Percentiles rank a stretch among this genome's conserved stretches.
Evolutionary conservation across 768 basidiomycete species (phyloP).

Genomic region (Phylloporus sp.): DNA sequence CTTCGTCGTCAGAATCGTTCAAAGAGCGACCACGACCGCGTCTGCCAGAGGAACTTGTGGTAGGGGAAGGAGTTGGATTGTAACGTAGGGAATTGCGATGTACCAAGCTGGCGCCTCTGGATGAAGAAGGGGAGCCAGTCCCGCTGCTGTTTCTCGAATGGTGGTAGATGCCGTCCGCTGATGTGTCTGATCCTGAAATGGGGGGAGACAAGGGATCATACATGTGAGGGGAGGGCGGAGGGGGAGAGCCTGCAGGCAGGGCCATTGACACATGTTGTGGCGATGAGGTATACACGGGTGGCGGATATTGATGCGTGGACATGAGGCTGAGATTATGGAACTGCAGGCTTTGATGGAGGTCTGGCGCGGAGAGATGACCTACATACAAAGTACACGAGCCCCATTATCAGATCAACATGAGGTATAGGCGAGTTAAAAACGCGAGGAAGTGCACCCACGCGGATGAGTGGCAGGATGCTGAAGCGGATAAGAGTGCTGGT

Average conservation of each 20-base stretch:
- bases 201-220: conserved; percentile 84
- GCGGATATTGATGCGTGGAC: conserved; percentile 61
- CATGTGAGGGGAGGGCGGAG: conserved; percentile 73
- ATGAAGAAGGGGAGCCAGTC: conserved; percentile 75
- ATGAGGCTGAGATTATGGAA: conserved; percentile 64
- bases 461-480: conserved; percentile 57
- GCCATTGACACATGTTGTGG: conserved; percentile 70
- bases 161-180: conserved; percentile 78
- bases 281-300: conserved; percentile 55
- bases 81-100: conserved; percentile 69
- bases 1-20: conserved; percentile 75
- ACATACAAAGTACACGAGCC: conserved; percentile 44
- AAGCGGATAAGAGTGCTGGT: conserved; percentile 51
- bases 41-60: conserved; percentile 63
- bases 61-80: conserved; percentile 79
- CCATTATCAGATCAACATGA: conserved; percentile 67
- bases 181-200: conserved; percentile 87
- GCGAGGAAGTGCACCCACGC: conserved; percentile 61
- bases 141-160: conserved; percentile 68
- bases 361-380: conserved; percentile 63
- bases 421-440: conserved; percentile 41
- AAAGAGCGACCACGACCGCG: conserved; percentile 62
- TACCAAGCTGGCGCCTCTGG: conserved; percentile 70
- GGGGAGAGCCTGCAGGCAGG: conserved; percentile 62
- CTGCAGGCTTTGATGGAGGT: conserved; percentile 63